Conservation (phyloP, 2,329 filamentous ascomycete genomes). For the Botrytis paeoniae region DNA sequence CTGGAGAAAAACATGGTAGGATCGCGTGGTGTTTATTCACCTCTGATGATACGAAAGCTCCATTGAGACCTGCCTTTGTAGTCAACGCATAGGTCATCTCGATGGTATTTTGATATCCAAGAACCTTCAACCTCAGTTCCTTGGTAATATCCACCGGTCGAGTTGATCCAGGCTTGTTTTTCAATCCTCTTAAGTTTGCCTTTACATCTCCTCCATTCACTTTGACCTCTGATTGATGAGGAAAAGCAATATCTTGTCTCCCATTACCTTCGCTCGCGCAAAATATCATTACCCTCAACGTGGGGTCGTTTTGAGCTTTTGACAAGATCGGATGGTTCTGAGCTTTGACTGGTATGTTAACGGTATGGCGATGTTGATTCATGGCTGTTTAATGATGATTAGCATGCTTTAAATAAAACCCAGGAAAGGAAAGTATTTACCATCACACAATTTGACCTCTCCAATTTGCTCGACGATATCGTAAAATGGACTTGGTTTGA, state of each 20-base stretch:
- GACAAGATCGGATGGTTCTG: slow-evolving; percentile 43
- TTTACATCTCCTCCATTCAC: slow-evolving; percentile 86
- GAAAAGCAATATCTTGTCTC: slow-evolving; percentile 79
- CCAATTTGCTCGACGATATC: slow-evolving; percentile 64
- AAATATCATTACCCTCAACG: slow-evolving; percentile 73
- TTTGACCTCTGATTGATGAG: slow-evolving; percentile 87
- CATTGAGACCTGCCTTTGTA: slow-evolving; percentile 61
- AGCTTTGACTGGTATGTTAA: slow-evolving; percentile 57
- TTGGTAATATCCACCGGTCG: slow-evolving; percentile 88
- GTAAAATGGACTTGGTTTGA: slow-evolving; percentile 86
- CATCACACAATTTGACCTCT: slow-evolving; percentile 64
- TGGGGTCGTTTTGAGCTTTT: slow-evolving; percentile 29
- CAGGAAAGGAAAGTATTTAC: slow-evolving; percentile 48
- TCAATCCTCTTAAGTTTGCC: slow-evolving; percentile 89
- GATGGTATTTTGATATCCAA: slow-evolving; percentile 70
- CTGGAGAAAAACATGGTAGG: slow-evolving; percentile 22
- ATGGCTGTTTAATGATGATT: slow-evolving; percentile 33
- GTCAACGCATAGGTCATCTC: slow-evolving; percentile 92
- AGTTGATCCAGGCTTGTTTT: slow-evolving; percentile 94
- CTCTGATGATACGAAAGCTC: slow-evolving; percentile 23
- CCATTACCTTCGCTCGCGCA: slow-evolving; percentile 65
- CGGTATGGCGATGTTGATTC: slow-evolving; percentile 42
- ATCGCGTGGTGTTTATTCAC: slow-evolving; percentile 23
- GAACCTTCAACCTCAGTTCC: slow-evolving; percentile 64
- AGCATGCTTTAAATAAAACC: neutral